phyloP scores from a whole-genome alignment of 202 grass and related monocot genomes.

The Setaria italica region DNA sequence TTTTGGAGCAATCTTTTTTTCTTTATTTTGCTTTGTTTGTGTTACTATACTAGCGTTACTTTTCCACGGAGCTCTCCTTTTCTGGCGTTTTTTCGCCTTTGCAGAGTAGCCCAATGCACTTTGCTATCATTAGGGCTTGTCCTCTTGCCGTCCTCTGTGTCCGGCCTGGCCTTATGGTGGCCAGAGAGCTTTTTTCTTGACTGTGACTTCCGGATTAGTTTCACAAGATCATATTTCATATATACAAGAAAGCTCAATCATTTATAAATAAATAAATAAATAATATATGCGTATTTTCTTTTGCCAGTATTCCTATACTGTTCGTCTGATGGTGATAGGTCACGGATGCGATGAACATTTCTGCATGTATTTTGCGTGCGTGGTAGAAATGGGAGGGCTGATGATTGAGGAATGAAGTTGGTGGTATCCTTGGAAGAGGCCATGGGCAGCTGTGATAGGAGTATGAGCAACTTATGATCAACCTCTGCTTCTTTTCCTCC shows the following conservation, averaged over 20 bases:
- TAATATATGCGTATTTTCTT: not conserved
- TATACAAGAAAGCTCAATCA: not conserved
- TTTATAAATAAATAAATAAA: not conserved
- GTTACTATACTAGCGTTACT: conserved; percentile 9
- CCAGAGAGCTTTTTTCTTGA: conserved; percentile 56
- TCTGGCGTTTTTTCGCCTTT: conserved; percentile 56
- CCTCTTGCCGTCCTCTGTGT: conserved; percentile 52
- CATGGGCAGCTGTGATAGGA: not conserved
- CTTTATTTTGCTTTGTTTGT: conserved; percentile 29
- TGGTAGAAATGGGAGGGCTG: not conserved
- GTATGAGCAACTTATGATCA: conserved; percentile 30
- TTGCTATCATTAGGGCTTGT: conserved; percentile 60
- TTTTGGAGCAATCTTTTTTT: not conserved
- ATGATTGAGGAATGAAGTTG: conserved; percentile 31
- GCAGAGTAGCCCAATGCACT: conserved; percentile 38
- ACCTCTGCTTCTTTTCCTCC: not conserved
- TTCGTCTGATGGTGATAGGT: not conserved
- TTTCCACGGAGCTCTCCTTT: conserved; percentile 62
- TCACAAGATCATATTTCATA: conserved; percentile 30
- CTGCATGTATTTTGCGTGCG: not conserved
- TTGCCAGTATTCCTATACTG: not conserved
- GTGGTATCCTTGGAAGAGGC: not conserved
- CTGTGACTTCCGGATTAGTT: conserved; percentile 47
- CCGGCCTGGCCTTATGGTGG: conserved; percentile 37
- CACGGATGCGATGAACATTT: not conserved